Evolutionary conservation across 2,329 filamentous ascomycete genomes (phyloP).

Genomic region (Fusarium sp.): DNA sequence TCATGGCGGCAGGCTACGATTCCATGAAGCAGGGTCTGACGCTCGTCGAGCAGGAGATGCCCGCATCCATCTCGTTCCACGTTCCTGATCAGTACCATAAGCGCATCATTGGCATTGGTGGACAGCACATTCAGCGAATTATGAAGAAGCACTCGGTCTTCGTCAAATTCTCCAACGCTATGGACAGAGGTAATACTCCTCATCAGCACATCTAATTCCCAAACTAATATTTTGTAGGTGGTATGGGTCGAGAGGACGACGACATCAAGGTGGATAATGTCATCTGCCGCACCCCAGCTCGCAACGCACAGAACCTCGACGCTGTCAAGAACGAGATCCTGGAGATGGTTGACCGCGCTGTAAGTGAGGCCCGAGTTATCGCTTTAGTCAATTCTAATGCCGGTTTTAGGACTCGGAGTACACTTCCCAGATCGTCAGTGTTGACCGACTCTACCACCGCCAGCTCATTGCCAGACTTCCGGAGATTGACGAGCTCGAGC

Average conservation of each 20-base stretch:
- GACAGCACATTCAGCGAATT: slow-evolving; percentile 98
- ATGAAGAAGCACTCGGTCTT: slow-evolving; percentile 99
- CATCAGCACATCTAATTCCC: slow-evolving; percentile 1
- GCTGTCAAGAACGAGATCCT: slow-evolving; percentile 98
- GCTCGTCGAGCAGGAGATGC: slow-evolving; percentile 98
- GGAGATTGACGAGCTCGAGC: slow-evolving; percentile 94
- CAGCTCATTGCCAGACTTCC: slow-evolving; percentile 88
- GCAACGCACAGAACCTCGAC: slow-evolving; percentile 96
- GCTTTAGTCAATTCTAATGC: slow-evolving; percentile 1
- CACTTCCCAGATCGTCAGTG: slow-evolving; percentile 90
- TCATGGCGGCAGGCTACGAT: slow-evolving; percentile 91
- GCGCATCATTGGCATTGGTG: slow-evolving; percentile 97
- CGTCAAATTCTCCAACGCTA: slow-evolving; percentile 98
- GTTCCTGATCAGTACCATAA: slow-evolving; percentile 99
- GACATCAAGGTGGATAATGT: slow-evolving; percentile 99
- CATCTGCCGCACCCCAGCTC: slow-evolving; percentile 95
- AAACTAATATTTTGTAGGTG: slow-evolving; percentile 48
- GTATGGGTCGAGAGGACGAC: slow-evolving; percentile 94
- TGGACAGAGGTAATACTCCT: slow-evolving; percentile 79
- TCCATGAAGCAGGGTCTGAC: slow-evolving; percentile 92
- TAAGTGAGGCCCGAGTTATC: slow-evolving; percentile 54
- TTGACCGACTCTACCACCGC: slow-evolving; percentile 94
- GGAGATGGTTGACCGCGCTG: slow-evolving; percentile 97
- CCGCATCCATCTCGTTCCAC: slow-evolving; percentile 98
- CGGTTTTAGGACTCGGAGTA: slow-evolving; percentile 85